Base-by-base conservation (phyloP, 768 basidiomycete species). In the Collybia nuda region DNA sequence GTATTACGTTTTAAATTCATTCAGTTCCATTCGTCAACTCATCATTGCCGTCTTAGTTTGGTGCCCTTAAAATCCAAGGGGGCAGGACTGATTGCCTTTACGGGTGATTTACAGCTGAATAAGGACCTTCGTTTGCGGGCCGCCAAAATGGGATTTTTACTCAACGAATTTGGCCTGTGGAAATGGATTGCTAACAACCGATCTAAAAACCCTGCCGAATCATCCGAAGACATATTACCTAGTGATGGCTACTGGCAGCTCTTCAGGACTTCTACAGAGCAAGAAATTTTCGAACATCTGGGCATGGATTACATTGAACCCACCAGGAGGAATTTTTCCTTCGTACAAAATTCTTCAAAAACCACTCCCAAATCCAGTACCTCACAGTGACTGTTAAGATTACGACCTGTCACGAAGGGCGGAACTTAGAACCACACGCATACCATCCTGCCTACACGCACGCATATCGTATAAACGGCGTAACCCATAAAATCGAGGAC, bases 131-230 rank as follows among this genome's bases (percentile, higher is more conserved):
- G 71, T 26, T 60, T 55, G 18, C 67, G 68, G 35, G 87, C 86
- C 0, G 46, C 57, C 5, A 68, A 65, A 39, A 57, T 71, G 2
- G 79, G 77, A 14, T 56, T 85, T 58, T 68, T 75, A 28, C 69
- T 88, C 23, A 78, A 85, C 55, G 81, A 84, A 55, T 79, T 72
- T 54, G 87, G 86, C 11, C 67, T 88, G 3, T 88, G 87, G 87
- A 70, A 65, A 44, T 85, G 82, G 81, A 50, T 47, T 39, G 5
- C 15, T 12, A 39, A 39, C 22, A 26, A 53, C 12, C 17, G 52
- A 11, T 52, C 42, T 9, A 32, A 50, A 11, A 40, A 29, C 15
- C 41, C 53, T 14, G 36, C 28, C 22, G 36, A 44, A 9, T 23
- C 35, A 17, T 47, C 26, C 8, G 48, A 46, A 8, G 44, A 26